Evolutionary conservation across 495 filamentous ascomycete genomes (phyloP).

Genomic region (Astrocystis sublimbata): DNA sequence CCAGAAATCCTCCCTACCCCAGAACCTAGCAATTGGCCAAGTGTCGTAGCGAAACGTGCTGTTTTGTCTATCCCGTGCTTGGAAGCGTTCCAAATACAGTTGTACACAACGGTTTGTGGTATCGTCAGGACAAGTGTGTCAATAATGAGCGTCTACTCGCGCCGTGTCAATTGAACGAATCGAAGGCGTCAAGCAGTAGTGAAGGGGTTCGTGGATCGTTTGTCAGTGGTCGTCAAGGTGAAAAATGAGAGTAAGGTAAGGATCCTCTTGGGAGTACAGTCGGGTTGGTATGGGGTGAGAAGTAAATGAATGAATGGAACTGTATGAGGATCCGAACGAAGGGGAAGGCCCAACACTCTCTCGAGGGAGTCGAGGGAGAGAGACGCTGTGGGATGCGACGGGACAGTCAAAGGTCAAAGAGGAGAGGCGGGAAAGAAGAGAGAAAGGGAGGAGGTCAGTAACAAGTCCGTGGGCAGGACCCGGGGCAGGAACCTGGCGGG

Average conservation of each 20-base stretch:
- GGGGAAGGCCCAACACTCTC: conserved; percentile 28
- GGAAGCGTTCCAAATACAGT: neutral
- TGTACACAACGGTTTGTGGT: neutral
- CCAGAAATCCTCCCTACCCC: neutral
- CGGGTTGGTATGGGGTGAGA: conserved; percentile 19
- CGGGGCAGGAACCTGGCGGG: no score
- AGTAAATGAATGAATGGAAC: conserved; percentile 36
- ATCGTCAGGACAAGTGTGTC: conserved; percentile 9
- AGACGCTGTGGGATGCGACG: conserved; percentile 39
- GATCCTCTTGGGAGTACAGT: conserved; percentile 24
- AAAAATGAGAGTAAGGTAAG: conserved; percentile 31
- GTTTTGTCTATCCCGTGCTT: neutral
- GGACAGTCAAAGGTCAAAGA: no score
- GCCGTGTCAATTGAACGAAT: conserved; percentile 27
- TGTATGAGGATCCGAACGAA: conserved; percentile 33
- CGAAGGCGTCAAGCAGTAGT: conserved; percentile 15
- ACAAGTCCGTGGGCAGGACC: conserved; percentile 7
- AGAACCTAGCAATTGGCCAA: neutral
- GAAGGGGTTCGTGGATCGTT: conserved; percentile 22
- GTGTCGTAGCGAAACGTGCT: neutral
- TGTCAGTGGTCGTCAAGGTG: conserved; percentile 9
- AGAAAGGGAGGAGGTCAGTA: conserved; percentile 24
- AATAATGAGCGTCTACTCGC: conserved; percentile 21
- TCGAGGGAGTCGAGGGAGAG: conserved; percentile 24
- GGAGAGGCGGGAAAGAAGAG: conserved; percentile 27